phyloP scores from a whole-genome alignment of 352 stramenopile genomes.

The Globisporangium megalacanthum region DNA sequence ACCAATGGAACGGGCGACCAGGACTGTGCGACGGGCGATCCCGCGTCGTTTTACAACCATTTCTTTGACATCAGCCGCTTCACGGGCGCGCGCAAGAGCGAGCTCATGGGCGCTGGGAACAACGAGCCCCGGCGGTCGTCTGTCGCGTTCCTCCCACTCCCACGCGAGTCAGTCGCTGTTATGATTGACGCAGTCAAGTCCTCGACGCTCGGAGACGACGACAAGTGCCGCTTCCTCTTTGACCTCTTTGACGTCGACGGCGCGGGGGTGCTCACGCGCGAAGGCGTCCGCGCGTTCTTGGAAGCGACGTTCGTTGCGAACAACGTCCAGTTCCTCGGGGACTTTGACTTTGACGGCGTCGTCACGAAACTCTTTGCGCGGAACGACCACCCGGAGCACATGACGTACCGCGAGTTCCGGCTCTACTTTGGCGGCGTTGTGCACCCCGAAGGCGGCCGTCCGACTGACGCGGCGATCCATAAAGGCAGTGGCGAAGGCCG shows the following conservation, averaged over 20 bases:
- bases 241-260: slow-evolving; percentile 57
- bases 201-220: slow-evolving; percentile 40
- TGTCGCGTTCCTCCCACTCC: slow-evolving; percentile 26
- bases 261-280: slow-evolving; percentile 34
- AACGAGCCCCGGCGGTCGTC: slow-evolving; percentile 13
- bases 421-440: slow-evolving; percentile 32
- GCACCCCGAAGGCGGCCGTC: slow-evolving; percentile 19
- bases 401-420: slow-evolving; percentile 57
- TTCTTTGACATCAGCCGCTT: slow-evolving; percentile 27
- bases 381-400: slow-evolving; percentile 30
- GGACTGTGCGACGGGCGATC: slow-evolving; percentile 17
- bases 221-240: slow-evolving; percentile 60
- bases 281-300: slow-evolving; percentile 49
- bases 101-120: neutral
- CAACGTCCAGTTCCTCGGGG: slow-evolving; percentile 45
- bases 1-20: neutral
- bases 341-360: slow-evolving; percentile 40
- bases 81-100: slow-evolving; percentile 9
- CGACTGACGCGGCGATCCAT: slow-evolving; percentile 10
- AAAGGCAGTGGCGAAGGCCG: neutral
- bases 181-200: slow-evolving; percentile 51
- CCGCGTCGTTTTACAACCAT: slow-evolving; percentile 34
- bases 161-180: slow-evolving; percentile 51
- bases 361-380: slow-evolving; percentile 46
- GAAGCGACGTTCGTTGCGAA: slow-evolving; percentile 50